phyloP scores from a whole-genome alignment of 352 stramenopile genomes.

The Globisporangium canariense region DNA sequence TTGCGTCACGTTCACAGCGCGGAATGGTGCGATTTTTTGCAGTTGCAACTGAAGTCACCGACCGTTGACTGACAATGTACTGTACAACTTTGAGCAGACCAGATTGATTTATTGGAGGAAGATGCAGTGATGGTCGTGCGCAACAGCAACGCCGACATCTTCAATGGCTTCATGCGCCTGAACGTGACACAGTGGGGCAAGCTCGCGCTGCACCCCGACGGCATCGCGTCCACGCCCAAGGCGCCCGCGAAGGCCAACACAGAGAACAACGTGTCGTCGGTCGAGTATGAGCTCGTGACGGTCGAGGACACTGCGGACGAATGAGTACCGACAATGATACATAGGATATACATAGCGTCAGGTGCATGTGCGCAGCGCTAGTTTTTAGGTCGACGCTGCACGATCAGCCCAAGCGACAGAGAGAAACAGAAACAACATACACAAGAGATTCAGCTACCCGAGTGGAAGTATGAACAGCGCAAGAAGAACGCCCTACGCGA shows the following conservation, averaged over 20 bases:
- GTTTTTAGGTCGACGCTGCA: constrained; percentile 6
- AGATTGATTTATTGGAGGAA: constrained; percentile 67
- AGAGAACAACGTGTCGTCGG: constrained; percentile 68
- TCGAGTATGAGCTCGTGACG: constrained; percentile 87
- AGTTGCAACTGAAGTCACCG: background rate
- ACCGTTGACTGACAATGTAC: background rate
- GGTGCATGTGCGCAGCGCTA: constrained; percentile 6
- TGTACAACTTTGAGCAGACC: constrained; percentile 33
- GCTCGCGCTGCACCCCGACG: constrained; percentile 65
- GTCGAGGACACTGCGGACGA: constrained; percentile 55
- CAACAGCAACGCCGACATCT: constrained; percentile 83
- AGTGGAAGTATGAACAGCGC: background rate
- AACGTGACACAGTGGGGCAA: constrained; percentile 88
- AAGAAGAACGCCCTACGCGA: background rate
- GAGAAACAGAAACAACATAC: constrained; percentile 12
- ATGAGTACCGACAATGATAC: constrained; percentile 4
- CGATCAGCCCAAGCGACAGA: constrained; percentile 1
- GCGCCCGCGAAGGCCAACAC: constrained; percentile 44
- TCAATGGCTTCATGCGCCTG: constrained; percentile 82
- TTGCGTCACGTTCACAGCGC: constrained; percentile 74
- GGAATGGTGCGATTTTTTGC: constrained; percentile 47
- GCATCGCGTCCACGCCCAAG: constrained; percentile 63
- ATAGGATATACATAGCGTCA: constrained; percentile 11
- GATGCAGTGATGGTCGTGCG: constrained; percentile 64
- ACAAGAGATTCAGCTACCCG: background rate